Conservation (phyloP, 768 basidiomycete species). For the Mycena kentingensis region DNA sequence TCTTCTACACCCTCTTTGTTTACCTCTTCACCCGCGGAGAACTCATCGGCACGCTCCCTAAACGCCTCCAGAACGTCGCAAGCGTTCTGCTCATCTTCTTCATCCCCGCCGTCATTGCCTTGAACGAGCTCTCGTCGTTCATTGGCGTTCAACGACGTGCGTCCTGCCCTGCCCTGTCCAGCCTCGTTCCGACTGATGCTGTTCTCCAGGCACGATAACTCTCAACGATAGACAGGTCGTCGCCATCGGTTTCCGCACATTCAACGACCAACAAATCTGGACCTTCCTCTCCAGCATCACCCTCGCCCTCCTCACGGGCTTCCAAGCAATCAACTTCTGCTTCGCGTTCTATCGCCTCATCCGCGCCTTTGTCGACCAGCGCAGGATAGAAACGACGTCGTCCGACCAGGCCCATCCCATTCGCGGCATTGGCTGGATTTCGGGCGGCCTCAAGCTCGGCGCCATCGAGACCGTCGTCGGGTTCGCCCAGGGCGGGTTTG, state of each 20-base stretch:
- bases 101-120: conserved; percentile 54
- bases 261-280: conserved; percentile 44
- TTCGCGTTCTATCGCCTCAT: conserved; percentile 61
- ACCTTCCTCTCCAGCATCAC: conserved; percentile 61
- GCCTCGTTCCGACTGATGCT: background rate
- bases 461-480: conserved; percentile 66
- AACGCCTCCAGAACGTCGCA: conserved; percentile 45
- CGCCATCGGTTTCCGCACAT: conserved; percentile 44
- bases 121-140: conserved; percentile 68
- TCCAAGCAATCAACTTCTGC: conserved; percentile 60
- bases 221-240: conserved; percentile 17
- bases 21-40: conserved; percentile 56
- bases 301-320: conserved; percentile 57
- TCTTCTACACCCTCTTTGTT: conserved; percentile 64
- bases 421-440: conserved; percentile 68
- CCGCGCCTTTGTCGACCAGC: conserved; percentile 51
- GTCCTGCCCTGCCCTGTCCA: conserved; percentile 24
- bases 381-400: conserved; percentile 48
- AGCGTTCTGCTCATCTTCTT: conserved; percentile 50
- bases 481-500: conserved; percentile 58
- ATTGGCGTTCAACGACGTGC: conserved; percentile 58
- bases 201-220: conserved; percentile 14
- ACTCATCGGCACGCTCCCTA: conserved; percentile 56
- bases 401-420: conserved; percentile 51
- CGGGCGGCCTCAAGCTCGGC: conserved; percentile 61